Base-by-base conservation (phyloP, 2,329 filamentous ascomycete species). In the Ophiocordyceps polyrhachis-furcata region DNA sequence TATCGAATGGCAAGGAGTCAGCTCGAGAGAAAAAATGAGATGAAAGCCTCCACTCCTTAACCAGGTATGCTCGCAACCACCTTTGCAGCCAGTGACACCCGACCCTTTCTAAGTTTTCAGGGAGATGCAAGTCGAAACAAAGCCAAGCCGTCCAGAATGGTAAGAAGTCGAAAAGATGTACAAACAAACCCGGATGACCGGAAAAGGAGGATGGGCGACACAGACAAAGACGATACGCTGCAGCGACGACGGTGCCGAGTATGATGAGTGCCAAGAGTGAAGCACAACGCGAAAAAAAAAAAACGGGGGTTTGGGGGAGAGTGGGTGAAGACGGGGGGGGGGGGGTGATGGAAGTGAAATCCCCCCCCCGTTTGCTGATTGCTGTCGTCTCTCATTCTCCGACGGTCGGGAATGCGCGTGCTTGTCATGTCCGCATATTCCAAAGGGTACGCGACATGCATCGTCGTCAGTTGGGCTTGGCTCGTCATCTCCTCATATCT, bases 281-380 rank as follows among this genome's bases (percentile, higher is more conserved):
- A 7, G 17, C 11, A 37, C 6, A 38, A 38, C 1, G n/a, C 5
- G n/a, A n/a, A 17, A n/a, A 17, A 19, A 11, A 17, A 19, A 11
- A 38, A 12, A 38, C 20, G 15, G 15, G 8, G 5, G 15, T n/a
- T 7, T 7, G 8, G 35, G 35, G 4, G 21, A 23, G 21, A 23
- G 21, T 3, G 6, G 21, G 21, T 23, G 21, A 23, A n/a, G n/a
- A n/a, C n/a, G 8, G 35, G 35, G 4, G 21, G 6, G 21, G 6
- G 21, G 21, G 6, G 21, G 21, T 23, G 21, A 23, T n/a, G n/a
- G n/a, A n/a, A 25, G 4, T 28, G n/a, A 19, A 12, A 8, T n/a
- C n/a, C 35, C 17, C 19, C 17, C n/a, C 5, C n/a, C 4, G 12
- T 20, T 1, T 19, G 35, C n/a, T 11, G 17, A 11, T 43, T 63